phyloP scores from a whole-genome alignment of 1,284 basidiomycete species.

The Pisolithus thermaeus region DNA sequence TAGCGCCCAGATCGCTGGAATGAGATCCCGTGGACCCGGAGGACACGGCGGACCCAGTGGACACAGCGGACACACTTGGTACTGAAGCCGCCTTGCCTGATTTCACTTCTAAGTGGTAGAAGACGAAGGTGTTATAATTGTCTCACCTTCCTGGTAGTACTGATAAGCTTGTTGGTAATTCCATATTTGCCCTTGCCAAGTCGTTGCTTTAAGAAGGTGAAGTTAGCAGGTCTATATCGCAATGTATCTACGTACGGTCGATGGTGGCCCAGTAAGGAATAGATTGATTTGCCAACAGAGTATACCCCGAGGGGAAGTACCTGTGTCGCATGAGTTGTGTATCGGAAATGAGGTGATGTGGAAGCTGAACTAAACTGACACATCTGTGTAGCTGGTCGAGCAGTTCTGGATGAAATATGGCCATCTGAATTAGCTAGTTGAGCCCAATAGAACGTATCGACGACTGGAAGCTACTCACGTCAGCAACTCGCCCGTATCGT shows the following conservation, averaged over 20 bases:
- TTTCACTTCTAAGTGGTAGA: not conserved
- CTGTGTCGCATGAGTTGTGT: conserved; percentile 2
- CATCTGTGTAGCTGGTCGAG: conserved; percentile 11
- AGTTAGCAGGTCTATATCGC: not conserved
- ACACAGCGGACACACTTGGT: conserved; percentile 5
- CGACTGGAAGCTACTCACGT: conserved; percentile 7
- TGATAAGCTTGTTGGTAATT: conserved; percentile 9
- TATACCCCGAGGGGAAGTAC: conserved; percentile 17
- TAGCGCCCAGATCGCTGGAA: conserved; percentile 12
- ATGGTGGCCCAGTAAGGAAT: conserved; percentile 24
- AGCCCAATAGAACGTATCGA: not conserved
- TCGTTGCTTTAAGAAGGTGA: conserved; percentile 11
- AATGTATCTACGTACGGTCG: conserved; percentile 16
- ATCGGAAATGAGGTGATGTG: not conserved
- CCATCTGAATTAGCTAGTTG: conserved; percentile 12
- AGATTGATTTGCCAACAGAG: conserved; percentile 12
- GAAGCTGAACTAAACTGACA: conserved; percentile 8
- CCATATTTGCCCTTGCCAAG: conserved; percentile 16
- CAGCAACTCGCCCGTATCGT: not conserved
- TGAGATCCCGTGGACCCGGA: not conserved
- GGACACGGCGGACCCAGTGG: not conserved
- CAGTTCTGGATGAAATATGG: conserved; percentile 18
- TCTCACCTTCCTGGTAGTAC: conserved; percentile 7
- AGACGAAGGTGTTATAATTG: not conserved
- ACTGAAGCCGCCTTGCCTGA: conserved; percentile 10